Evolutionary conservation across 768 basidiomycete species (phyloP), one percentile per base, ranked within the genome.

Genomic region (Auricularia heimuer): DNA sequence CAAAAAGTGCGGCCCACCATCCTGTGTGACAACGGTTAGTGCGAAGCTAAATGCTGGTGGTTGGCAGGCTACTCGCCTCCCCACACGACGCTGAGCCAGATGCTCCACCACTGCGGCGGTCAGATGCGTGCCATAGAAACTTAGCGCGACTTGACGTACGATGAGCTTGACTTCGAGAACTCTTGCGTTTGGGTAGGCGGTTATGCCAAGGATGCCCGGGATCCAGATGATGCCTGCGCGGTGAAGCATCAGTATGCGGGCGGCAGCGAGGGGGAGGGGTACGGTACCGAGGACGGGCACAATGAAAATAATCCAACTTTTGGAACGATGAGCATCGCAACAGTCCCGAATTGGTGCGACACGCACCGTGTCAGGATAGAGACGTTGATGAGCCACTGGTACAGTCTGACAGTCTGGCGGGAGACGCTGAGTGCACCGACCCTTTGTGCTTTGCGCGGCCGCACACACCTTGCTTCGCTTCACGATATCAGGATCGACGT

Each of bases 71-170:
- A 72, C 79, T 56, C 69, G 85, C 88, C 89, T 71, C 75, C 83
- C 93, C 93, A 96, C 3, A 83, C 76, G 37, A 94, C 83, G 45
- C 81, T 83, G 35, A 94, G 76, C 91, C 92, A 96, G 65, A 92
- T 85, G 65, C 87, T 89, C 90, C 90, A 94, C 83, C 85, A 21
- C 16, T 33, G 35, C 35, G 54, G 61, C 37, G 33, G 33, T 10
- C 61, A 33, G 24, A 12, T 54, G 29, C 54, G 54, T 66, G 33
- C 12, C 14, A 18, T 42, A 65, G 54, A 62, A 18, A 3, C 35
- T 60, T 34, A 65, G 54, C 45, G 51, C 33, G 54, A 35, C 39
- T 36, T 45, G 21, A 61, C 58, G 66, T 47, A 54, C 66, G 54
- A 65, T 4, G 21, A 74, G 69, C 42, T 68, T 51, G 63, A 77